Evolutionary conservation across 148 eudicot genomes (phyloP).

Genomic region (Euryodendron excelsum): DNA sequence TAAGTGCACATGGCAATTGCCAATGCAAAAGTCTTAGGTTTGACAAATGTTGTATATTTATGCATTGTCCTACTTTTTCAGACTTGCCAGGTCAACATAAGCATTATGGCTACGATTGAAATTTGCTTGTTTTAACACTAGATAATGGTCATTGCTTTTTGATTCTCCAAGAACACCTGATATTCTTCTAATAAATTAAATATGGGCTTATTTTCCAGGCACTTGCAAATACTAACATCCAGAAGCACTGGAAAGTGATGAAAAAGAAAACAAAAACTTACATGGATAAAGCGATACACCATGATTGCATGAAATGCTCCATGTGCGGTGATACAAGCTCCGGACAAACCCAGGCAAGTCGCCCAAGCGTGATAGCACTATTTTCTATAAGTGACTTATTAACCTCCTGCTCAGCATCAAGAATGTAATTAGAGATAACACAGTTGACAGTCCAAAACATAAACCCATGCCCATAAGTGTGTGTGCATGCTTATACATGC

Average conservation of each 20-base stretch:
- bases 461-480: not conserved
- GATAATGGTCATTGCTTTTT: too few relatives aligned
- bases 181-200: too few relatives aligned
- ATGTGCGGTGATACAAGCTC: constrained; percentile 90
- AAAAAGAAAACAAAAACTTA: constrained; percentile 36
- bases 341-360: constrained; percentile 97
- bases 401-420: constrained; percentile 58
- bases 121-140: too few relatives aligned
- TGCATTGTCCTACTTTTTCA: too few relatives aligned
- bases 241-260: not conserved
- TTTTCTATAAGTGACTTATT: constrained; percentile 91
- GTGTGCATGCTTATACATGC: not conserved
- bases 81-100: too few relatives aligned
- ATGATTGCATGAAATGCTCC: constrained; percentile 94
- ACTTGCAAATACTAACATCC: not conserved
- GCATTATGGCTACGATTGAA: too few relatives aligned
- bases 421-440: constrained; percentile 2
- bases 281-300: constrained; percentile 89
- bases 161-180: too few relatives aligned
- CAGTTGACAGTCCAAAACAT: constrained; percentile 8
- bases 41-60: too few relatives aligned
- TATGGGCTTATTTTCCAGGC: too few relatives aligned
- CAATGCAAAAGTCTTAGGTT: too few relatives aligned
- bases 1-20: too few relatives aligned
- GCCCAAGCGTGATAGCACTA: constrained; percentile 92